phyloP scores from a whole-genome alignment of 352 stramenopile species.

The Globisporangium polare region DNA sequence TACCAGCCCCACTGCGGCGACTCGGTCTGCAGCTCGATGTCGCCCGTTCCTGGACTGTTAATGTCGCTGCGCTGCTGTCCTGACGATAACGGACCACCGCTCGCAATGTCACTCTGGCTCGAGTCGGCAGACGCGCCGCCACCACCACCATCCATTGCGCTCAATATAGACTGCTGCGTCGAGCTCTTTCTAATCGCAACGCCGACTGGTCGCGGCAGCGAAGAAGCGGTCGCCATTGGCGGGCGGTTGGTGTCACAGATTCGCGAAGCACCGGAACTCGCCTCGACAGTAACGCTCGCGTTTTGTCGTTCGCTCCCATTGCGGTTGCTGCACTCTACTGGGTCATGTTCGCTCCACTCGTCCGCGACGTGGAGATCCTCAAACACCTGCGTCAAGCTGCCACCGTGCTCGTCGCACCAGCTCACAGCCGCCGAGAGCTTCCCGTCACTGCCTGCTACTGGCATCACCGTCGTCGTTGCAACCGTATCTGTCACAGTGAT shows the following conservation, averaged over 20 bases:
- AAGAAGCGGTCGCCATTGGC: background rate
- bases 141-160: background rate
- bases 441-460: slow-evolving; percentile 21
- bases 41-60: background rate
- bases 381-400: slow-evolving; percentile 76
- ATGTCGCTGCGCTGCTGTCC: background rate
- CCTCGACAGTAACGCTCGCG: slow-evolving; percentile 1
- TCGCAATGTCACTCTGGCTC: background rate
- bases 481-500: background rate
- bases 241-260: slow-evolving; percentile 4
- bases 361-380: slow-evolving; percentile 28
- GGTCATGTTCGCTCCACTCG: background rate
- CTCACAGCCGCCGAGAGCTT: slow-evolving; percentile 65
- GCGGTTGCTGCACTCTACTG: background rate
- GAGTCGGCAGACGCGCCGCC: background rate
- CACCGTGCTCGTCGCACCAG: slow-evolving; percentile 81
- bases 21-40: slow-evolving; percentile 40
- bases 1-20: slow-evolving; percentile 88
- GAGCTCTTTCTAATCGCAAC: slow-evolving; percentile 11
- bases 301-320: background rate
- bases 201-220: background rate
- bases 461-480: background rate
- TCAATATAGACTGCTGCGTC: slow-evolving; percentile 14
- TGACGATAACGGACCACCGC: background rate
- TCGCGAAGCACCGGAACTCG: slow-evolving; percentile 4